A percentile compares a stretch with the other conserved stretches of the same genome.
Conservation (phyloP, 2,329 filamentous ascomycete genomes). For the Stagonosporopsis vannaccii region DNA sequence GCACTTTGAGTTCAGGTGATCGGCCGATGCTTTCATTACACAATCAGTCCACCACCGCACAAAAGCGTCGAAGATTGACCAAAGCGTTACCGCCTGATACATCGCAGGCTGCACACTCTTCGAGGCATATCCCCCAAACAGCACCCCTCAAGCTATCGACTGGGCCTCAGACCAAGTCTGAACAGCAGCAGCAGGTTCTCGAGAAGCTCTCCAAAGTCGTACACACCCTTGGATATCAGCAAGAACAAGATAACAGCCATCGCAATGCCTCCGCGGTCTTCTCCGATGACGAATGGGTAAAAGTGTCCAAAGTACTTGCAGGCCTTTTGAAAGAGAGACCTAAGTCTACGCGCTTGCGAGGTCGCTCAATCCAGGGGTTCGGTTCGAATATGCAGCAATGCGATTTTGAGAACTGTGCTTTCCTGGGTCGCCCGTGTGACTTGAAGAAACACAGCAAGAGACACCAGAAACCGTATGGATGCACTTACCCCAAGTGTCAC, state of each 20-base stretch:
- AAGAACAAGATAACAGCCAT: not conserved
- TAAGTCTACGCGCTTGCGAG: slow-evolving; percentile 17
- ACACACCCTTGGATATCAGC: not conserved
- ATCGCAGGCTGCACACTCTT: not conserved
- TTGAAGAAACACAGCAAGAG: slow-evolving; percentile 78
- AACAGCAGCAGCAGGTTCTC: slow-evolving; percentile 35
- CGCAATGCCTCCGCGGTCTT: not conserved
- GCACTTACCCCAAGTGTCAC: slow-evolving; percentile 73
- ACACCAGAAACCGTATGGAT: slow-evolving; percentile 81
- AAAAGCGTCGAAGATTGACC: not conserved
- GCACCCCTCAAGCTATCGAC: not conserved
- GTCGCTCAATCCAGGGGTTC: slow-evolving; percentile 23
- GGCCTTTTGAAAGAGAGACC: slow-evolving; percentile 35
- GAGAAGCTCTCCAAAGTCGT: slow-evolving; percentile 32
- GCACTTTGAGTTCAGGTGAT: not conserved
- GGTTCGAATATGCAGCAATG: slow-evolving; percentile 28
- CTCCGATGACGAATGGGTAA: slow-evolving; percentile 4
- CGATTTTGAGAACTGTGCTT: slow-evolving; percentile 1
- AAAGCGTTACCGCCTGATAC: not conserved
- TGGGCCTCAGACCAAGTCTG: slow-evolving; percentile 41
- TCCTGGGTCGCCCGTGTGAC: slow-evolving; percentile 42
- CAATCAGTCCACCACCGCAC: not conserved
- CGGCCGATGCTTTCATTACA: not conserved
- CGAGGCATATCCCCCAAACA: too few species aligned
- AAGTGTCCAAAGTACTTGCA: slow-evolving; percentile 34